A percentile compares a stretch with the other conserved stretches of the same genome.
Evolutionary conservation across 208 protist genomes (phyloP).

Genomic region (Naegleria fowleri): DNA sequence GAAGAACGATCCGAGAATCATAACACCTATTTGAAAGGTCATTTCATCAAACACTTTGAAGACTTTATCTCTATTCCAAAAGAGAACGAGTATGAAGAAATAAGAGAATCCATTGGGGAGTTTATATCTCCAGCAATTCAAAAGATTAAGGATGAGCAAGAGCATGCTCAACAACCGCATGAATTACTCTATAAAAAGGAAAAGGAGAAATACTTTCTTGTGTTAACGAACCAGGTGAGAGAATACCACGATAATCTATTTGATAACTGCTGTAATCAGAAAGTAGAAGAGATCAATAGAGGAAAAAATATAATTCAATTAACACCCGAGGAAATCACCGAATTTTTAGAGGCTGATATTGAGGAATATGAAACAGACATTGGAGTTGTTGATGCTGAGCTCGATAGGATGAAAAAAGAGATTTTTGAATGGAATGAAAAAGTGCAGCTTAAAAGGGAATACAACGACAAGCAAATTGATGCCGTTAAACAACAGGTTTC

Average conservation of each 20-base stretch:
- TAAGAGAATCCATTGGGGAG: background rate
- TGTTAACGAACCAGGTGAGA: background rate
- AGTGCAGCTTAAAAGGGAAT: background rate
- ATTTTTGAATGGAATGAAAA: background rate
- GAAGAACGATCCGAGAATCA: background rate
- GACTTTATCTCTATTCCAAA: background rate
- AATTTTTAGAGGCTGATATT: background rate
- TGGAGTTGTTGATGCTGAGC: background rate
- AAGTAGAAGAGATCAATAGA: background rate
- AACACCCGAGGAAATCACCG: background rate
- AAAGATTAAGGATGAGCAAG: background rate
- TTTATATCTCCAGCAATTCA: background rate
- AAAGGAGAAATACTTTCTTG: background rate
- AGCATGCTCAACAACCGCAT: background rate
- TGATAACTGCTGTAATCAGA: background rate
- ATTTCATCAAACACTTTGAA: background rate
- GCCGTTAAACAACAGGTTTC: background rate
- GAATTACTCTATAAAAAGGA: background rate
- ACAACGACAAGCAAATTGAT: background rate
- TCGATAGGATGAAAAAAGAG: background rate
- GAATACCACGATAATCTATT: background rate
- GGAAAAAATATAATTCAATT: background rate
- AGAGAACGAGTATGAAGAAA: background rate
- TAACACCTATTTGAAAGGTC: background rate
- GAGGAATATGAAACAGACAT: slow-evolving; percentile 14